Evolutionary conservation across 768 basidiomycete genomes (phyloP), one percentile per base, ranked within the genome.

Genomic region (Amanita fuliginea): DNA sequence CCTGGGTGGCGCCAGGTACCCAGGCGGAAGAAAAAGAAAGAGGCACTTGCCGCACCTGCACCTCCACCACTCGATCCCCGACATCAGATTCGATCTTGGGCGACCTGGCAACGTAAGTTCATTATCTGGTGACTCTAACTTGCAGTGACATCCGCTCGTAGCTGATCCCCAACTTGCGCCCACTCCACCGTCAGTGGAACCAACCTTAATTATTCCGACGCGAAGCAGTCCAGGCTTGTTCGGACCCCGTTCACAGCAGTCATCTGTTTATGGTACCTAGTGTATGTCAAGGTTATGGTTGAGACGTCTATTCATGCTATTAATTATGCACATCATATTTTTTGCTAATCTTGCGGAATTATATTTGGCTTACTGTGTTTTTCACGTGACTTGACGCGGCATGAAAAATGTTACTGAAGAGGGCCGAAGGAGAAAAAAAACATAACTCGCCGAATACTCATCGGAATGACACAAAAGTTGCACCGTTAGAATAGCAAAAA

Each of bases 161-260:
- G 86, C 85, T 39, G 72, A 86, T 64, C 78, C 79, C 6, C 59
- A 56, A 33, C 59, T 71, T 36, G 70, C 63, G 18, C 81, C 82
- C 2, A 81, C 83, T 4, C 77, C 83, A n/a, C 73, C 78, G 4
- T 74, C 77, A 2, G 63, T 73, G 46, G 75, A 77, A 50, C 72
- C 83, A 16, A 78, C 75, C 14, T 64, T 85, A 9, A 67, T 81
- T 32, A 78, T 83, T 19, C 81, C 83, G 24, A 74, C 73, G 9
- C 67, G 66, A 42, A 64, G 67, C 34, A 80, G 75, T 50, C 81
- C 79, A 37, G 86, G 86, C 26, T 64, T 91, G 53, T 91, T 90
- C 59, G 88, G 88, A 28, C 86, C 87, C 36, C 72, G 83, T 35
- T 79, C 83, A n/a, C 82, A 72, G 46, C 64, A 64, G 46, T 64